Conservation (phyloP, 2,329 filamentous ascomycete genomes). For the Colletotrichum filicis region DNA sequence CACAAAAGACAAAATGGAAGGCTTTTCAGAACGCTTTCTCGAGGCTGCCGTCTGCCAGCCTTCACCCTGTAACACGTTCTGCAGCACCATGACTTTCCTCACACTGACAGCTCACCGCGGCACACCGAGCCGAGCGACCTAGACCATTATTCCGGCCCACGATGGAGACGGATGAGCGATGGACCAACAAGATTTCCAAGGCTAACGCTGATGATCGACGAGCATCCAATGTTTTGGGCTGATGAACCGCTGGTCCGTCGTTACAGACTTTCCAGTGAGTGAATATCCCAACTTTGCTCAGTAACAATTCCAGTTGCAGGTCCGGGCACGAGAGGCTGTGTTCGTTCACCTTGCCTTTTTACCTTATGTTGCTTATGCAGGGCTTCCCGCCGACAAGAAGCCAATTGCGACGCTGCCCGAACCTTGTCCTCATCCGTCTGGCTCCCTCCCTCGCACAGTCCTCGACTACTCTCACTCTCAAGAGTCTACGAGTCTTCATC, state of each 20-base stretch:
- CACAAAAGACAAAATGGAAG: background rate
- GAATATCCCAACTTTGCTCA: constrained; percentile 26
- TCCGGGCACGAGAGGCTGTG: constrained; percentile 30
- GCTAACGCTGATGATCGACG: constrained; percentile 5
- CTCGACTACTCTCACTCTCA: background rate
- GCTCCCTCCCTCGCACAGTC: constrained; percentile 5
- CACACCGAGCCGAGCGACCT: constrained; percentile 15
- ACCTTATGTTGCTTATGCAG: background rate
- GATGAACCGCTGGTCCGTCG: constrained; percentile 19
- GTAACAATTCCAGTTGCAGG: constrained; percentile 8
- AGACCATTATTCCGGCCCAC: background rate
- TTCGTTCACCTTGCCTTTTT: background rate
- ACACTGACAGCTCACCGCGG: background rate
- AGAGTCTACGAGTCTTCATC: background rate
- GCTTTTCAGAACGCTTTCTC: background rate
- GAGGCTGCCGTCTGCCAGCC: constrained; percentile 7
- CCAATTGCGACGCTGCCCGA: constrained; percentile 12
- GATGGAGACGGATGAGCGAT: background rate
- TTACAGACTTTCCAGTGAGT: constrained; percentile 2
- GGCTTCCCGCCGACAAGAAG: constrained; percentile 16
- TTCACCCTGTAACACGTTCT: constrained; percentile 21
- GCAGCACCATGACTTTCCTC: constrained; percentile 23
- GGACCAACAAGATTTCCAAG: background rate
- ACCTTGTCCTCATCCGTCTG: background rate
- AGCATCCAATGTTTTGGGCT: constrained; percentile 14